Base-by-base conservation (phyloP, 768 basidiomycete species). In the Gloeopeniophorella convolvens region DNA sequence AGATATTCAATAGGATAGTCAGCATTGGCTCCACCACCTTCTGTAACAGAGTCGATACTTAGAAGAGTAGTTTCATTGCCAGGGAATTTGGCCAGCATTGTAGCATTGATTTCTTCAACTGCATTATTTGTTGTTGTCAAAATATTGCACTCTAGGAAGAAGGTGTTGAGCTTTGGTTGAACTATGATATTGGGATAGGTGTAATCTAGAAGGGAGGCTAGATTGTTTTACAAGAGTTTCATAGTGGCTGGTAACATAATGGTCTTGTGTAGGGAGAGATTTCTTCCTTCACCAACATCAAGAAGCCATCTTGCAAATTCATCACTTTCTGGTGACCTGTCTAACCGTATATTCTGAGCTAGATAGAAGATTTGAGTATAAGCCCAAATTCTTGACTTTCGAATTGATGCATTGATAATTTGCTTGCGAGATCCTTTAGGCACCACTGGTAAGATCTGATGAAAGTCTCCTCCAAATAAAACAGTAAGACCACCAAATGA, bases 381-480 rank as follows among this genome's bases (percentile, higher is more conserved):
- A n/a, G n/a, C n/a, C n/a, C n/a, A n/a, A n/a, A n/a, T n/a, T n/a
- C n/a, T n/a, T n/a, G n/a, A n/a, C n/a, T n/a, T n/a, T n/a, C n/a
- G n/a, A n/a, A n/a, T n/a, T n/a, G n/a, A n/a, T n/a, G n/a, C n/a
- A n/a, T n/a, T n/a, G n/a, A n/a, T n/a, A n/a, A n/a, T n/a, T n/a
- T n/a, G n/a, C n/a, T n/a, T n/a, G n/a, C n/a, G n/a, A n/a, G n/a
- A n/a, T n/a, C n/a, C n/a, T n/a, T n/a, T 16, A 70, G 64, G 8
- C 8, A 78, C 61, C 0, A 78, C 70, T 33, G 74, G 76, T 0
- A 78, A 63, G 0, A 60, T 75, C 52, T 77, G 77, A 5, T 65
- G 65, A 44, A 72, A 77, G 56, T 79, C 75, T 1, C 75, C 77
- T 43, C 72, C 73, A 66, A 77, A 73, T 2, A 78, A 48, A 0